These are phyloP conservation scores for Allantophomopsis cytisporea DNA, from an alignment of 2,329 filamentous ascomycete species.

Conservation along the genomic window DNA sequence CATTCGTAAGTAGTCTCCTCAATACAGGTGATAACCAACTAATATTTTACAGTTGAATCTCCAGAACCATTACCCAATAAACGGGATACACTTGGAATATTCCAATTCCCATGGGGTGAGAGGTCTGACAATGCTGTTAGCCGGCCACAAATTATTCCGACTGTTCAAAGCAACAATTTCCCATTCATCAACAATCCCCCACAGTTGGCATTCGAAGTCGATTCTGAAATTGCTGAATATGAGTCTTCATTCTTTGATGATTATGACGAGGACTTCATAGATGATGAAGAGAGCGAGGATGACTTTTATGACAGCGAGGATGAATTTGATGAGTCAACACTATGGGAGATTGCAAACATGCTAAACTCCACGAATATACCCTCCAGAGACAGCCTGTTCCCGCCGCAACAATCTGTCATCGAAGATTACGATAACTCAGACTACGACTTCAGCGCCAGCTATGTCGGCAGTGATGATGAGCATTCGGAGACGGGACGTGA, in stretches of 20 bases:
- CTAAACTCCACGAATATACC: conserved; percentile 37
- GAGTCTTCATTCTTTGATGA: conserved; percentile 42
- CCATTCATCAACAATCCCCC: neutral
- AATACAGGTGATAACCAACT: neutral
- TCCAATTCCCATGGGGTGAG: conserved; percentile 54
- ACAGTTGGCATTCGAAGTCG: conserved; percentile 5
- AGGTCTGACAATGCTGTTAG: conserved; percentile 38
- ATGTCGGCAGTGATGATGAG: neutral
- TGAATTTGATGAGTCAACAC: conserved; percentile 44
- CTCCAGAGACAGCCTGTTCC: conserved; percentile 35
- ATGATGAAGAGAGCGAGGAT: conserved; percentile 15
- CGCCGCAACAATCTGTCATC: conserved; percentile 7
- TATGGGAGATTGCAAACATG: conserved; percentile 51
- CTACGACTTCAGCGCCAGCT: conserved; percentile 1
- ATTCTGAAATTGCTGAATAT: conserved; percentile 14
- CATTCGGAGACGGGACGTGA: neutral
- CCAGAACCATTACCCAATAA: conserved; percentile 44
- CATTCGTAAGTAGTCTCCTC: conserved; percentile 23
- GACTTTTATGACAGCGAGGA: conserved; percentile 26
- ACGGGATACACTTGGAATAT: conserved; percentile 46
- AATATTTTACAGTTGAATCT: conserved; percentile 30
- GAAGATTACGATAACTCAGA: conserved; percentile 6
- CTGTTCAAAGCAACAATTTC: conserved; percentile 1
- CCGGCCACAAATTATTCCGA: conserved; percentile 21
- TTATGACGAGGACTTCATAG: conserved; percentile 31